Evolutionary conservation across 345 rosid species (phyloP), one percentile per base, ranked within the genome.

Genomic region (Eucalyptus lansdowneana): DNA sequence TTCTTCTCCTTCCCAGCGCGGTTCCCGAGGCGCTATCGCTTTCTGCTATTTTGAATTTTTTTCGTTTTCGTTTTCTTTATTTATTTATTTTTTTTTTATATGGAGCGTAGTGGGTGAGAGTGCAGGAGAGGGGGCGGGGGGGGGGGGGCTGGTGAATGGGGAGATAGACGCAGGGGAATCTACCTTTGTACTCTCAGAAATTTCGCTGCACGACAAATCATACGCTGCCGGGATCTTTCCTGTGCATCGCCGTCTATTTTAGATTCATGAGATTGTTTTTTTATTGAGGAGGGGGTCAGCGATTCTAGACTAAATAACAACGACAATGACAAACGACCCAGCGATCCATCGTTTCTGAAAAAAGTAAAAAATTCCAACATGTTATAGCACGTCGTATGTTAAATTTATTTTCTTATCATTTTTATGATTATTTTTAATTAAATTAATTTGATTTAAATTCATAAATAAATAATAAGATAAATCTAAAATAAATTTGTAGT

Each of bases 21-120:
- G 89, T 80, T 54, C 87, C 87, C 87, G 27, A 88, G 49, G 80
- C 37, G 50, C 67, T 51, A 22, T 88, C 14, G 50, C 60, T 72
- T 69, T 72, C 44, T 3, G 44, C 24, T 40, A 7, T 40, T 86
- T 47, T 51, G 40, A 50, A 51, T 31, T 51, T 86, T 56, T 56
- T 50, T 42, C 54, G 15, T 40, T 85, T 40, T 19, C 86, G 76
- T 72, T 69, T 83, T 69, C 21, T 5, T 31, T 72, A 1, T 49
- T 27, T 8, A 11, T 5, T 31, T 65, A 2, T 8, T 14, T 31
- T 9, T 3, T 2, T 76, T 40, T 3, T 11, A 21, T 19, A 6
- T 76, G 47, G 85, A 76, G 85, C 85, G 44, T 37, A 54, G 29
- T 72, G 37, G 80, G 60, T 72, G 47, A 16, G n/a, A 9, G 16